Percentiles rank a stretch among this genome's conserved stretches.
Conservation (phyloP, 306 rosid genomes). For the Rubus parviflorus region DNA sequence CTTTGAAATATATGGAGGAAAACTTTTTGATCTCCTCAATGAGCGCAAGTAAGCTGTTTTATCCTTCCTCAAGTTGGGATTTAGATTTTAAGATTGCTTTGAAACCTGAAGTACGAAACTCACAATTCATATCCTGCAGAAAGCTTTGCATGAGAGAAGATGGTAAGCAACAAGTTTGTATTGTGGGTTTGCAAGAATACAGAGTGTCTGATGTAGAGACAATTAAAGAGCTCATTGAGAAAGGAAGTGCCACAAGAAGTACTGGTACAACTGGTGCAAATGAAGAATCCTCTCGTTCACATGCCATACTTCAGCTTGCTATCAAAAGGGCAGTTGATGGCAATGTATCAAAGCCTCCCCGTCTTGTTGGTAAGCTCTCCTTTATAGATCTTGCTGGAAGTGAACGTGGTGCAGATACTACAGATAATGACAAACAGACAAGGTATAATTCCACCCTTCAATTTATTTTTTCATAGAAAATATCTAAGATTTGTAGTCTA, state of each 20-base stretch:
- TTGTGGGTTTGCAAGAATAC: conserved; percentile 97
- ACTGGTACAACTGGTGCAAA: conserved; percentile 99
- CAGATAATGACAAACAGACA: conserved; percentile 96
- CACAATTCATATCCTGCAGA: conserved; percentile 48
- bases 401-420: conserved; percentile 99
- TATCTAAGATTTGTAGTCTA: not conserved
- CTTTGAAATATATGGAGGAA: conserved; percentile 98
- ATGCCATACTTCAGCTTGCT: conserved; percentile 98
- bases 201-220: conserved; percentile 91
- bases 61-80: conserved; percentile 13
- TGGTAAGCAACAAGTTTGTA: conserved; percentile 96
- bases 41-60: conserved; percentile 74
- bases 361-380: conserved; percentile 89
- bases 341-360: conserved; percentile 88
- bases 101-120: conserved; percentile 18
- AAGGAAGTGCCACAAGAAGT: conserved; percentile 87
- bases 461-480: conserved; percentile 3
- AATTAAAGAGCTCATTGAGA: conserved; percentile 92
- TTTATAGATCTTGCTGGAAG: conserved; percentile 99
- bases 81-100: conserved; percentile 17
- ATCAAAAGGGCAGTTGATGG: conserved; percentile 81
- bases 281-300: conserved; percentile 98
- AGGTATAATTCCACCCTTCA: conserved; percentile 44
- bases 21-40: conserved; percentile 93
- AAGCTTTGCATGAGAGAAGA: conserved; percentile 99